Conservation (phyloP, 176 grass and related monocot genomes). For the Carex kokanica region DNA sequence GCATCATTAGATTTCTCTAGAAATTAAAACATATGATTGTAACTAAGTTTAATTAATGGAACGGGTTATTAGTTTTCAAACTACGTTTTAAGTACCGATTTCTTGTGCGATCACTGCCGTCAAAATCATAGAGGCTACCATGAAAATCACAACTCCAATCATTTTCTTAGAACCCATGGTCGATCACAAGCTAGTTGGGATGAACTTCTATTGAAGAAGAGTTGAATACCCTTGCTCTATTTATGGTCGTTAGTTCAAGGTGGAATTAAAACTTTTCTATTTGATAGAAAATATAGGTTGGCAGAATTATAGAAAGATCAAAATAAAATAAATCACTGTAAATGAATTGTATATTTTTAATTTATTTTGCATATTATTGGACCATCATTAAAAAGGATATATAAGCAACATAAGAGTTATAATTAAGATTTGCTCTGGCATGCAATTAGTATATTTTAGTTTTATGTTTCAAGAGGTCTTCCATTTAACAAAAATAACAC, state of each 20-base stretch:
- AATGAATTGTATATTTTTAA: background rate
- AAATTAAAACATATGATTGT: background rate
- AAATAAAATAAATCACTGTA: background rate
- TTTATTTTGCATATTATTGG: background rate
- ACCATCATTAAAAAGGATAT: background rate
- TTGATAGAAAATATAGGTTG: background rate
- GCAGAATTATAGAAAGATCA: background rate
- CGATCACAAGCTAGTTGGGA: background rate
- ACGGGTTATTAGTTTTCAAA: background rate
- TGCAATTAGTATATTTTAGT: no score
- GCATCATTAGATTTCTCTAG: background rate
- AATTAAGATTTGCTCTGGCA: background rate
- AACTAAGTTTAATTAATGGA: background rate
- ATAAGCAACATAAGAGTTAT: background rate
- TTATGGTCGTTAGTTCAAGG: background rate
- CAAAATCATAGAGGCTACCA: background rate
- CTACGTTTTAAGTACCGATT: background rate
- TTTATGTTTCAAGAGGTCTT: no score
- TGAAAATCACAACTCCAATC: background rate
- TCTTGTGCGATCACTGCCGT: background rate
- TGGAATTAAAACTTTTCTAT: background rate
- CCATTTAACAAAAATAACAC: no score
- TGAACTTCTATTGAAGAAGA: background rate
- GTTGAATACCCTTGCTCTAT: background rate
- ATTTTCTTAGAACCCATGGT: background rate